phyloP scores from a whole-genome alignment of 1,284 basidiomycete genomes.

The Cystobasidium sp. region DNA sequence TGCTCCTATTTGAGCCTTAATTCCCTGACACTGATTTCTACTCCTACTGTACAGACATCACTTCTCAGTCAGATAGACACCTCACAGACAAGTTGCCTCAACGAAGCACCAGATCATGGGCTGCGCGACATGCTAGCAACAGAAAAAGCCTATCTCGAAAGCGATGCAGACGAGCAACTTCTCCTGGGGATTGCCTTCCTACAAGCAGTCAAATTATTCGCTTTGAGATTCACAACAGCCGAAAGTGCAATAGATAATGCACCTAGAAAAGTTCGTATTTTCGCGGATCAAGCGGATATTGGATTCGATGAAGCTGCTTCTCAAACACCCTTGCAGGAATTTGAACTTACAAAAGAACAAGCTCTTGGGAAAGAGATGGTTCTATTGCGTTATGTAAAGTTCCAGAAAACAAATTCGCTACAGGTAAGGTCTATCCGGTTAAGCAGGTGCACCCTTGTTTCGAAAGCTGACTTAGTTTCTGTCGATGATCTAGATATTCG shows the following conservation, averaged over 20 bases:
- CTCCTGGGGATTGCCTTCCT: constrained; percentile 50
- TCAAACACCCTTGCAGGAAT: constrained; percentile 47
- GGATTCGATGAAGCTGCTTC: constrained; percentile 51
- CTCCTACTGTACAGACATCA: constrained; percentile 31
- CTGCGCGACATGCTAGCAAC: constrained; percentile 49
- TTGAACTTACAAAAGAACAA: constrained; percentile 49
- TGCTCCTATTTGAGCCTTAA: background rate
- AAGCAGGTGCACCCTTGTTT: too few species aligned
- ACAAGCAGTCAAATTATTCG: constrained; percentile 49
- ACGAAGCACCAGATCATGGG: constrained; percentile 48
- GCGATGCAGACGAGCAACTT: constrained; percentile 52
- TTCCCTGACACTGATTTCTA: background rate
- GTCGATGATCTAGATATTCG: constrained; percentile 46
- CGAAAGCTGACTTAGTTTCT: background rate
- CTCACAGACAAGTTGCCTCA: constrained; percentile 50
- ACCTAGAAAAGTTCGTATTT: constrained; percentile 50
- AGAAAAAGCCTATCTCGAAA: constrained; percentile 49
- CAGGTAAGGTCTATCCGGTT: constrained; percentile 34
- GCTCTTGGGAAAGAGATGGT: constrained; percentile 48
- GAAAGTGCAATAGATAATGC: constrained; percentile 41
- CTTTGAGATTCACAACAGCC: constrained; percentile 49
- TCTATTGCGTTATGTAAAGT: constrained; percentile 50
- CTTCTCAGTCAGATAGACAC: constrained; percentile 49
- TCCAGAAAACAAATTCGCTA: constrained; percentile 49
- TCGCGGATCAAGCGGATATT: constrained; percentile 47